Base-by-base conservation (phyloP, 768 basidiomycete genomes). In the Paxillus rubicundulus region DNA sequence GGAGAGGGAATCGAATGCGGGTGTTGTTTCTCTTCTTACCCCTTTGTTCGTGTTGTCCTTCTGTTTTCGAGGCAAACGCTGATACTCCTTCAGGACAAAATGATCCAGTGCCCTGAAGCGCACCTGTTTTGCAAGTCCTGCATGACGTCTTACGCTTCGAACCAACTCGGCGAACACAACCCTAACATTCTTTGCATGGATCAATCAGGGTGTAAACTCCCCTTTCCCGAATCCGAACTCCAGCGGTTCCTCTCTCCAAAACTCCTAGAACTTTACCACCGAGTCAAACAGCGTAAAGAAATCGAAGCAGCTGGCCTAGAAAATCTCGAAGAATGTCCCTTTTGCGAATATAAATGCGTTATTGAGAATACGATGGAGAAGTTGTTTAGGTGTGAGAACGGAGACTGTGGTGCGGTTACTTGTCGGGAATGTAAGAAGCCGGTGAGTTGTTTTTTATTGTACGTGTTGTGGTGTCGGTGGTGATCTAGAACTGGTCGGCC, bases 51-150 rank as follows among this genome's bases (percentile, higher is more conserved):
- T 73, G 37, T 40, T 27, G 9, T 45, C 21, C 33, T 34, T 32
- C 27, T 46, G 53, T 24, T 32, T 39, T 48, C 27, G 27, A 16
- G 51, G n/a, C 13, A 17, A 9, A 9, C 14, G 9, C 43, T 48
- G 33, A 61, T 21, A 36, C 44, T 9, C 20, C 51, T 39, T 10
- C 61, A 95, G 91, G 80, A 82, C 37, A 83, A 87, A 59, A 88
- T 94, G 85, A 77, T 90, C 2, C 92, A 95, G 70, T 96, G 93
- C 61, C 84, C 88, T 0, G 92, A 94, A 50, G 84, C 87, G 0
- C 93, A 97, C 65, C 80, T 93, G 2, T 97, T 96, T 72, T 96
- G 93, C 68, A 73, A 66, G 32, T 70, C 75, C 1, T 96, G 93
- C 65, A 79, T 91, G 69, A 79, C 70, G 1, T 70, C 77, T 2